Base-by-base conservation (phyloP, 2,329 filamentous ascomycete species). In the Pseudogymnoascus sp. region DNA sequence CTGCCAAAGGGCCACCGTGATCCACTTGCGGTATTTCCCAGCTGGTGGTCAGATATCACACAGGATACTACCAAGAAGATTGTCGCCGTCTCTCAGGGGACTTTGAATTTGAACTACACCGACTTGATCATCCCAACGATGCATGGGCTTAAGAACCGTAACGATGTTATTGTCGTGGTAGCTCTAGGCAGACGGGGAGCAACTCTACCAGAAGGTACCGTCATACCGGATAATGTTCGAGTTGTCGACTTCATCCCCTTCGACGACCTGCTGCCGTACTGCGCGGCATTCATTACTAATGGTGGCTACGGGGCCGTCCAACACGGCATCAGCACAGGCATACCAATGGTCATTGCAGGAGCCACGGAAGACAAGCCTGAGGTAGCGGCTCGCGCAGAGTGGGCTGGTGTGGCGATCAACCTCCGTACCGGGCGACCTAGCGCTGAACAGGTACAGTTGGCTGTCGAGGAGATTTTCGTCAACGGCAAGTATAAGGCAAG, bases 41-140 rank as follows among this genome's bases (percentile, higher is more conserved):
- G 67, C 6, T 83, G 78, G 77, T 83, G 78, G 78, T 60, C 71
- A 2, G 75, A 77, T 4, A 71, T 83, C 14, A 67, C 72, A 8
- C 61, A 67, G 14, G 74, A 76, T 49, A 69, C 73, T 19, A 75
- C 74, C 60, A 72, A 73, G 61, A 72, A 73, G 19, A 69, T 77
- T 11, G 65, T 77, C 14, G 68, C 72, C 35, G 73, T 76, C 6
- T 74, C 69, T 21, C 74, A 75, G 62, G 75, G 75, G 0, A 75
- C 74, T 5, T 61, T 75, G 0, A 68, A 67, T 4, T 61, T 69
- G 19, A 62, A 73, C 26, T 69, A 69, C 29, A 65, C 68, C 11
- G 69, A 75, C 10, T 66, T 77, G 2, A 69, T 74, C 14, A 64
- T 75, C 7, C 74, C 75, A 1, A 74, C 74, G 0, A 66, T 76